Conservation (phyloP, 768 basidiomycete species). For the Hygrophoropsis aurantiaca region DNA sequence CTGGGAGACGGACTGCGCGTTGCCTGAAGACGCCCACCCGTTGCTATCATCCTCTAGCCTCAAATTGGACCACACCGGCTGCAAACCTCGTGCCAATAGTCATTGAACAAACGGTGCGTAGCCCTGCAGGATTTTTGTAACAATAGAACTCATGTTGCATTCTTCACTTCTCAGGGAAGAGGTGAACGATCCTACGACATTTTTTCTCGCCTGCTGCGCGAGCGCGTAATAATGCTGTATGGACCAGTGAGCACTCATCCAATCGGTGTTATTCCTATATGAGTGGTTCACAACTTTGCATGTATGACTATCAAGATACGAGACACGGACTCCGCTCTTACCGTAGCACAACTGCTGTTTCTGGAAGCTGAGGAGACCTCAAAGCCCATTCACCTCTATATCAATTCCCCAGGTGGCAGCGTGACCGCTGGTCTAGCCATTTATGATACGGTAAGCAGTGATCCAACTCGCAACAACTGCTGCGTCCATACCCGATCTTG, state of each 20-base stretch:
- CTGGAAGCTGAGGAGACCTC: slow-evolving; percentile 94
- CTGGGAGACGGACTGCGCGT: slow-evolving; percentile 14
- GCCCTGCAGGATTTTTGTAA: slow-evolving; percentile 5
- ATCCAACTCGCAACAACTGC: no score
- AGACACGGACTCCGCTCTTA: slow-evolving; percentile 84
- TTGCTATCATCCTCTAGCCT: slow-evolving; percentile 54
- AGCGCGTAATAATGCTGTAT: slow-evolving; percentile 94
- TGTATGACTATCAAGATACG: slow-evolving; percentile 58
- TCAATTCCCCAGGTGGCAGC: slow-evolving; percentile 95
- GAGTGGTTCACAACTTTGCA: slow-evolving; percentile 10
- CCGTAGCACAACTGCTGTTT: slow-evolving; percentile 91
- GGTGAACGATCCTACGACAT: slow-evolving; percentile 94
- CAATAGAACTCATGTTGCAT: slow-evolving; percentile 11
- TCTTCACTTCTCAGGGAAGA: slow-evolving; percentile 52
- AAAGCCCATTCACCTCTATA: slow-evolving; percentile 94
- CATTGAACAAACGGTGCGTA: slow-evolving; percentile 82
- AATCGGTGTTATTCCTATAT: slow-evolving; percentile 7
- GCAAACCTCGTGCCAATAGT: slow-evolving; percentile 85
- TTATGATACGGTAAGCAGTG: slow-evolving; percentile 83
- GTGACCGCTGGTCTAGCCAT: slow-evolving; percentile 96
- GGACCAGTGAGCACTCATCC: slow-evolving; percentile 66
- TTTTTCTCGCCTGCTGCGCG: slow-evolving; percentile 88
- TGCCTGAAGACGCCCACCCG: slow-evolving; percentile 29
- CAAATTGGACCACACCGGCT: slow-evolving; percentile 44
- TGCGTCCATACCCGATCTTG: no score